phyloP scores from a whole-genome alignment of 306 rosid species.

The Abrus precatorius region DNA sequence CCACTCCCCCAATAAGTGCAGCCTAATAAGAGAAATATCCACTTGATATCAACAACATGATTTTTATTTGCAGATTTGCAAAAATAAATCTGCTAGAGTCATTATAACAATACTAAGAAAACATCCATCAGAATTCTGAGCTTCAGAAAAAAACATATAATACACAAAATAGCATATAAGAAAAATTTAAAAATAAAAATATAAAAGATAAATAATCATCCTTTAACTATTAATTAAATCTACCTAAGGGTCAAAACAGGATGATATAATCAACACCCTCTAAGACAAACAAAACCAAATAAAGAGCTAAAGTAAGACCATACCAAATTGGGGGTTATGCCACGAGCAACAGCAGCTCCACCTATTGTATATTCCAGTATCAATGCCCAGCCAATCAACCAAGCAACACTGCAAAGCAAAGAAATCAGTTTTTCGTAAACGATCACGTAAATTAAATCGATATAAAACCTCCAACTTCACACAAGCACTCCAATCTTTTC shows the following conservation, averaged over 20 bases:
- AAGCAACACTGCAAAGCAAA: constrained; percentile 74
- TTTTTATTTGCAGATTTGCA: constrained; percentile 8
- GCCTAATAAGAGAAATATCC: constrained; percentile 63
- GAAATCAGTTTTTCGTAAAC: neutral
- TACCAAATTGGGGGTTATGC: constrained; percentile 97
- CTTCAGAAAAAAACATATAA: neutral
- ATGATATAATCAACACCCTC: constrained; percentile 6
- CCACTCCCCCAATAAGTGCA: constrained; percentile 79
- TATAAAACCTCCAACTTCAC: neutral
- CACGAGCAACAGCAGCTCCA: constrained; percentile 93
- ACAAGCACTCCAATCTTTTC: no score
- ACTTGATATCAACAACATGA: constrained; percentile 24
- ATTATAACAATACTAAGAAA: constrained; percentile 6
- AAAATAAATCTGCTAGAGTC: constrained; percentile 21
- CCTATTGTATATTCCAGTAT: constrained; percentile 90
- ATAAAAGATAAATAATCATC: neutral
- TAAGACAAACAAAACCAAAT: neutral
- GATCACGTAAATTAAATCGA: neutral
- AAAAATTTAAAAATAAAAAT: neutral
- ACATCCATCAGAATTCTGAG: constrained; percentile 3
- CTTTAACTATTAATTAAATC: neutral
- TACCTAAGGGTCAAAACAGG: neutral
- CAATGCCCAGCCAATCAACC: constrained; percentile 97
- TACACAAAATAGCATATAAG: neutral
- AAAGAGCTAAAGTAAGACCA: constrained; percentile 15